phyloP scores from a whole-genome alignment of 768 basidiomycete species.

The Brasilioporus rufonigricans region DNA sequence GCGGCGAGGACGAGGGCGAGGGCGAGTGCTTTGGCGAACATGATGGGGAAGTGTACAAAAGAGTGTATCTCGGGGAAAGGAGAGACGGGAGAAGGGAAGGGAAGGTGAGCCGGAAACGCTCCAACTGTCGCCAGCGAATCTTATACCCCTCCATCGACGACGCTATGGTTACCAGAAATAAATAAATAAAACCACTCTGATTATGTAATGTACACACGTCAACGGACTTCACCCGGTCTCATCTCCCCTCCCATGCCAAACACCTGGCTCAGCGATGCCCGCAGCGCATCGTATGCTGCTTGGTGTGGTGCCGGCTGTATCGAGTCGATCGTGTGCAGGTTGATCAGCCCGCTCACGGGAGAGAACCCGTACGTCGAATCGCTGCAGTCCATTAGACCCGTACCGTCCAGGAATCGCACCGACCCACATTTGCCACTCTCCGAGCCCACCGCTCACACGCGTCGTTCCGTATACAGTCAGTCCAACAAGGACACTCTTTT shows the following conservation, averaged over 20 bases:
- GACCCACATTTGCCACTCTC: slow-evolving; percentile 75
- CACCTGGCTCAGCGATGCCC: slow-evolving; percentile 29
- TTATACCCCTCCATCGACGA: neutral
- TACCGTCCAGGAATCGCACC: neutral
- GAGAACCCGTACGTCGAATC: slow-evolving; percentile 76
- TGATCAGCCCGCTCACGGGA: slow-evolving; percentile 59
- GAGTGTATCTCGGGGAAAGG: slow-evolving; percentile 13
- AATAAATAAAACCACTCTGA: neutral
- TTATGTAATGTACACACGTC: slow-evolving; percentile 14
- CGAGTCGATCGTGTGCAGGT: slow-evolving; percentile 65
- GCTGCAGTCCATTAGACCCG: slow-evolving; percentile 34
- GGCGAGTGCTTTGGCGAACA: slow-evolving; percentile 33
- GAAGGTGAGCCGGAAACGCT: neutral
- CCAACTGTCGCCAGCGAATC: neutral
- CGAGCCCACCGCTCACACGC: slow-evolving; percentile 58
- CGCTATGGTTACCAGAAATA: slow-evolving; percentile 5
- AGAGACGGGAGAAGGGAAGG: slow-evolving; percentile 12
- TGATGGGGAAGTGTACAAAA: slow-evolving; percentile 18
- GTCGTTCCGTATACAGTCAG: slow-evolving; percentile 55
- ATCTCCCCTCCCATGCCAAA: slow-evolving; percentile 24
- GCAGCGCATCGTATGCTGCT: slow-evolving; percentile 60
- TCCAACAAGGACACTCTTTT: slow-evolving; percentile 58
- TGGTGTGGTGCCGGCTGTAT: slow-evolving; percentile 76
- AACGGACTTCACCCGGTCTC: slow-evolving; percentile 11
- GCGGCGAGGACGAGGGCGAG: slow-evolving; percentile 44